Percentiles rank a stretch among this genome's conserved stretches.
Evolutionary conservation across 2,329 filamentous ascomycete genomes (phyloP).

Genomic region (Sporothrix dimorphospora): DNA sequence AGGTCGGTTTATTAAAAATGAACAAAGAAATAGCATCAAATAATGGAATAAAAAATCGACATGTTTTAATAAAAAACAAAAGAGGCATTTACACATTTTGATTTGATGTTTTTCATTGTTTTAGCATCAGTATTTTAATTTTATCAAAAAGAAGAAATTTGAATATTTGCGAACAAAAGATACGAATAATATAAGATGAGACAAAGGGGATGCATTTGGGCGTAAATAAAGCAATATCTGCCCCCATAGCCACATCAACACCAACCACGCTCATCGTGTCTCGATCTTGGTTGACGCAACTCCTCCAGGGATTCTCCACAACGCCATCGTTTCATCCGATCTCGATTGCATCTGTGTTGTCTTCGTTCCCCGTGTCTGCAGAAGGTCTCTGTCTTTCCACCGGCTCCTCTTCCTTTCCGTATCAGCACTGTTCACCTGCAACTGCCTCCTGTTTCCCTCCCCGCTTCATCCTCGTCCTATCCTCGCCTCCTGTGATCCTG

Average conservation of each 20-base stretch:
- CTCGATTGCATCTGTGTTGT: not conserved
- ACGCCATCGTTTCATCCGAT: conserved; percentile 22
- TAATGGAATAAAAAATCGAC: too few relatives aligned
- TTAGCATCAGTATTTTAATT: too few relatives aligned
- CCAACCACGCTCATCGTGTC: not conserved
- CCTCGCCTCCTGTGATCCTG: not conserved
- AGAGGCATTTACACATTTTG: too few relatives aligned
- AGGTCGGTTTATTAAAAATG: not conserved
- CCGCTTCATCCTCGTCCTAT: not conserved
- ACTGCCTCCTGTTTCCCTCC: not conserved
- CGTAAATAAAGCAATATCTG: not conserved
- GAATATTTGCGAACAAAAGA: too few relatives aligned
- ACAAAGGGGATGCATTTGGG: not conserved
- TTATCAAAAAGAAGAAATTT: too few relatives aligned
- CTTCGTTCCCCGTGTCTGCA: not conserved
- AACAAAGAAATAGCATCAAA: too few relatives aligned
- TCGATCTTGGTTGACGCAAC: not conserved
- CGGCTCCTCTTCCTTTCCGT: not conserved
- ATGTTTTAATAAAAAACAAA: not conserved
- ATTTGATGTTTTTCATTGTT: too few relatives aligned
- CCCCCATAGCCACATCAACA: not conserved
- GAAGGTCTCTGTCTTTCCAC: not conserved
- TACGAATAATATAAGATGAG: too few relatives aligned
- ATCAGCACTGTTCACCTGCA: not conserved
- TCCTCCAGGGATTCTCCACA: conserved; percentile 13